Evolutionary conservation across 768 basidiomycete species (phyloP), one percentile per base, ranked within the genome.

Genomic region (Podaxis sp.): DNA sequence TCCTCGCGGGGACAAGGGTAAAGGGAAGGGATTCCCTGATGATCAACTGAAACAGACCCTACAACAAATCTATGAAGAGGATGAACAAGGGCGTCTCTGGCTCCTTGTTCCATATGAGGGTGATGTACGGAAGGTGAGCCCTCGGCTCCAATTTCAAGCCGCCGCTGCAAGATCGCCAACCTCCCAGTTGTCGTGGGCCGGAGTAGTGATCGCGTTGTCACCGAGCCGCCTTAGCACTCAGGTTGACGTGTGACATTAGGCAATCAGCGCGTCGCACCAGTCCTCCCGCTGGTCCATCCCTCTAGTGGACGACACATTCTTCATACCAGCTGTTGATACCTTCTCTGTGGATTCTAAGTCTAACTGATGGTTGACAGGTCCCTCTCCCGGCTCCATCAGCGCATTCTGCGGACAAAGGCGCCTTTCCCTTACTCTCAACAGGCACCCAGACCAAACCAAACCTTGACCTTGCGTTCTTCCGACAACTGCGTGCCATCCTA

Each of bases 401-500:
- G 75, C 83, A 38, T 82, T 91, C 65, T 73, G 71, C 0, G 69
- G 85, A 93, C 68, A 81, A 80, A 2, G 75, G 73, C 12, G 77
- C 81, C 68, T 95, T 95, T 67, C 89, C 88, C 0, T 82, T 81
- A 4, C 76, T 88, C 3, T 73, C 82, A 0, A 68, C 78, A 0
- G 66, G 71, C 4, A 69, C 73, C 2, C 75, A 76, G 55, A 66
- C 74, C 3, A 90, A 88, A 72, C 84, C 90, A 0, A 87, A 85
- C 57, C 85, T 93, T 41, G 87, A 93, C 70, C 76, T 79, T 52
- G 75, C 82, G 0, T 94, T 93, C 70, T 73, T 93, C 63, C 76
- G 80, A 19, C 93, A 94, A 69, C 84, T 96, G 9, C 74, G 84
- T 15, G 85, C 91, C 2, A 85, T 96, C 56, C 72, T 94, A 2